Evolutionary conservation across 768 basidiomycete species (phyloP), one percentile per base, ranked within the genome.

Genomic region (Psilocybe tampanensis): DNA sequence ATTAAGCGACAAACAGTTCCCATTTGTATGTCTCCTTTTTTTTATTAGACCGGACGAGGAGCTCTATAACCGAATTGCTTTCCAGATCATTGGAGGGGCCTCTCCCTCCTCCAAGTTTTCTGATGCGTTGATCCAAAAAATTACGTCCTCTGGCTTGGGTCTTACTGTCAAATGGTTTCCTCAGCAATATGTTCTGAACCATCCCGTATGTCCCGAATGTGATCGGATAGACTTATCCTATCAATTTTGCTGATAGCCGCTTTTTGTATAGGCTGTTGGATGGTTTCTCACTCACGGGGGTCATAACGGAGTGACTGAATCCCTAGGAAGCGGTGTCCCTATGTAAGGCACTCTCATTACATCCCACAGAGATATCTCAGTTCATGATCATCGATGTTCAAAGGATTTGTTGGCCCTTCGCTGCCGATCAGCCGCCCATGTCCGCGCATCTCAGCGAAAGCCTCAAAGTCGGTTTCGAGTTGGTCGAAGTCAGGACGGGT

Each of bases 401-500:
- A 11, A 60, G 50, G 23, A 52, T 60, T 41, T 55, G 42, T 13
- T 49, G 47, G 50, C 52, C 61, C 8, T 62, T 62, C 22, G 49
- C 44, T 2, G 47, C 36, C 8, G 58, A 59, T 18, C 52, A 59
- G 17, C 58, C 58, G 24, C 29, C 26, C 23, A 47, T 47, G 8
- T 52, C 58, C 11, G 52, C 52, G 3, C 60, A 61, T 22, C 52
- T 61, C 19, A 12, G 24, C 8, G 52, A 54, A 29, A 41, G 49
- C 13, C 36, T 56, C 29, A 47, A 51, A 11, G 55, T 59, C 21
- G 52, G 55, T 21, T 47, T 62, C 34, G 62, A 64, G n/a, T 48
- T 64, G 21, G 17, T 60, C 17, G 59, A 64, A 29, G 57, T 64
- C 22, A 57, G 62, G 12, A 60, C 56, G 2, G 62, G 62, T 8